Percentiles rank a stretch among this genome's conserved stretches.
Conservation (phyloP, 139 green algal genomes). For the Spirogloea muscicola region DNA sequence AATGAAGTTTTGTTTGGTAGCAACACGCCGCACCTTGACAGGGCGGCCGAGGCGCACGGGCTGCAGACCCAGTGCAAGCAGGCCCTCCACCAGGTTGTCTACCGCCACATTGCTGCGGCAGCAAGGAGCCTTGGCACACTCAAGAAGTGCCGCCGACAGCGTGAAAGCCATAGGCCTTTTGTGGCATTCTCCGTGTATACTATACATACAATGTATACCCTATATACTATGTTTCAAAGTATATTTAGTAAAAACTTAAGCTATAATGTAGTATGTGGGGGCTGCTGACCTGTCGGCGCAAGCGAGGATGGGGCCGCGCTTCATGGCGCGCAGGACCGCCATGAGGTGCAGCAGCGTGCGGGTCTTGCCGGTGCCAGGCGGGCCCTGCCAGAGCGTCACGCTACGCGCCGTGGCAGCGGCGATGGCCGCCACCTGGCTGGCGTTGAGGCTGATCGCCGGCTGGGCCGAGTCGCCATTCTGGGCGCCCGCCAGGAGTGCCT, state of each 20-base stretch:
- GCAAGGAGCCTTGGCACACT: no score
- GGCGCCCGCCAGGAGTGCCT: background rate
- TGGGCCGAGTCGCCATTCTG: background rate
- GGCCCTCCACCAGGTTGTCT: conserved; percentile 86
- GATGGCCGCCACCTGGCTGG: conserved; percentile 41
- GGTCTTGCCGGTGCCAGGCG: conserved; percentile 50
- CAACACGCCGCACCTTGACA: conserved; percentile 20
- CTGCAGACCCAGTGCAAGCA: conserved; percentile 57
- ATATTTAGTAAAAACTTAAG: no score
- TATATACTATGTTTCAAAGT: no score
- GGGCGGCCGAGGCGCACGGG: conserved; percentile 74
- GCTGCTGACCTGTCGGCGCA: conserved; percentile 36
- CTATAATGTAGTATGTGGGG: no score
- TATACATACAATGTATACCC: no score
- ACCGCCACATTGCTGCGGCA: conserved; percentile 55
- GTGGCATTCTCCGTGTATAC: no score
- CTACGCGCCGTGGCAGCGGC: conserved; percentile 31
- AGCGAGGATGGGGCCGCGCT: conserved; percentile 8
- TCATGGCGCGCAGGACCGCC: background rate
- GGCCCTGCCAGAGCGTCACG: conserved; percentile 51
- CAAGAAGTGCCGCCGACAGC: no score
- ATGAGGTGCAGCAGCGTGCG: conserved; percentile 43
- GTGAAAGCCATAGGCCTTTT: no score
- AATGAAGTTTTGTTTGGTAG: background rate
- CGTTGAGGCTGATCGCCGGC: conserved; percentile 27